These are phyloP conservation scores for Gamsiella multidivaricata DNA, from an alignment of 192 early-diverging fungal species.

Conservation along the genomic window DNA sequence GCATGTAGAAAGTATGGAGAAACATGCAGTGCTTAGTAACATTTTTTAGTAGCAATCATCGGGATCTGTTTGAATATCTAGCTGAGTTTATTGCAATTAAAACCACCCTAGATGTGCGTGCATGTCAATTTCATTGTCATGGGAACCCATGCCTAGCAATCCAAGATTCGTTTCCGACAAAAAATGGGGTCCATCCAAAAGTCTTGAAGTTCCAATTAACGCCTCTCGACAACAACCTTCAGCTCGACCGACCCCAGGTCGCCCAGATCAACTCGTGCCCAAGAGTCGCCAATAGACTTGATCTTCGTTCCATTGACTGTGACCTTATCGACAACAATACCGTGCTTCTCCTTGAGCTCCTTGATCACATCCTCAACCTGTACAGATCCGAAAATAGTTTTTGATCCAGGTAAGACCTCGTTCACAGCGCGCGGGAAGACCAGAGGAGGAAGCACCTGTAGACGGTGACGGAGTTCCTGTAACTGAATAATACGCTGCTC, in stretches of 20 bases:
- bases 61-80: too few relatives aligned
- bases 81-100: too few relatives aligned
- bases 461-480: conserved; percentile 42
- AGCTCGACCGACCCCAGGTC: conserved; percentile 41
- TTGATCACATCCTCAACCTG: conserved; percentile 53
- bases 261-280: conserved; percentile 49
- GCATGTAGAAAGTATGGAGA: too few relatives aligned
- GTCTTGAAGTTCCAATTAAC: too few relatives aligned
- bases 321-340: conserved; percentile 41
- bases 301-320: conserved; percentile 47
- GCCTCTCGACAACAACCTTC: conserved; percentile 51
- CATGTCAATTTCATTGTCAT: too few relatives aligned
- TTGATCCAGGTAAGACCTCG: conserved; percentile 49
- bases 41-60: too few relatives aligned
- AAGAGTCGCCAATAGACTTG: conserved; percentile 48
- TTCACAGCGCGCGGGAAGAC: conserved; percentile 50
- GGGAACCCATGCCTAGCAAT: too few relatives aligned
- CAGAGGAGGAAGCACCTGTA: conserved; percentile 32
- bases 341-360: conserved; percentile 51
- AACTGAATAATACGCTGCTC: conserved; percentile 47
- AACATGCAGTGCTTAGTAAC: too few relatives aligned
- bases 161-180: too few relatives aligned
- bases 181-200: too few relatives aligned
- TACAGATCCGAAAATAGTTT: conserved; percentile 51
- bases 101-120: too few relatives aligned